Percentiles rank a stretch among this genome's conserved stretches.
Conservation (phyloP, 345 rosid species). For the Isatis tinctoria region DNA sequence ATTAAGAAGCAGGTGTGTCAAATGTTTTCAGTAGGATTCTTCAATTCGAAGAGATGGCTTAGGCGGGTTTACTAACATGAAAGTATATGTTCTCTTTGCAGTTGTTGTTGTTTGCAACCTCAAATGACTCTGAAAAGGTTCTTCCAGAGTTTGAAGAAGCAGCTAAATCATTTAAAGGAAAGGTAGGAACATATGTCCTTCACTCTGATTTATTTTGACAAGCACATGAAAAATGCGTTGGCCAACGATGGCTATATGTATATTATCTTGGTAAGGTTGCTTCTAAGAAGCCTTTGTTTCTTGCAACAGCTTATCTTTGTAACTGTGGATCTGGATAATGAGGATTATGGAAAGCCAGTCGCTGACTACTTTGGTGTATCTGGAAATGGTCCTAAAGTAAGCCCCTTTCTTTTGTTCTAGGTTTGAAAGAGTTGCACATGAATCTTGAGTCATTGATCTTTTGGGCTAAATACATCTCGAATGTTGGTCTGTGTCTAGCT, state of each 20-base stretch:
- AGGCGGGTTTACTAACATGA: neutral
- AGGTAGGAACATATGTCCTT: slow-evolving; percentile 44
- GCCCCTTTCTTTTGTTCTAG: neutral
- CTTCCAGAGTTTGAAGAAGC: slow-evolving; percentile 66
- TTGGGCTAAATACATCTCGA: neutral
- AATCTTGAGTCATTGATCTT: neutral
- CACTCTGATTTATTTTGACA: neutral
- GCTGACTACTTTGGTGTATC: slow-evolving; percentile 88
- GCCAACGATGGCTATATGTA: neutral
- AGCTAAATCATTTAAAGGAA: slow-evolving; percentile 85
- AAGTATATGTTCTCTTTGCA: slow-evolving; percentile 33
- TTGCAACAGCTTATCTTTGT: slow-evolving; percentile 80
- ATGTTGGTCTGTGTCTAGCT: slow-evolving; percentile 41
- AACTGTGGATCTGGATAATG: slow-evolving; percentile 81
- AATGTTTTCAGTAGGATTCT: neutral
- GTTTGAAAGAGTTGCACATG: neutral
- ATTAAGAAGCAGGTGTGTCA: slow-evolving; percentile 79
- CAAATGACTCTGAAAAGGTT: slow-evolving; percentile 69
- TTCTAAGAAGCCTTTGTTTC: slow-evolving; percentile 5
- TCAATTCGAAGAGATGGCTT: neutral
- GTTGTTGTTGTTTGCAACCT: slow-evolving; percentile 67
- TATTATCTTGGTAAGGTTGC: neutral
- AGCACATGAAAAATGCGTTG: no score
- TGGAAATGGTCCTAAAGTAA: slow-evolving; percentile 63
- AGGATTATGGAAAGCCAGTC: slow-evolving; percentile 89